A percentile compares a stretch with the other conserved stretches of the same genome.
Evolutionary conservation across 768 basidiomycete species (phyloP).

Genomic region (Paxillus involutus): DNA sequence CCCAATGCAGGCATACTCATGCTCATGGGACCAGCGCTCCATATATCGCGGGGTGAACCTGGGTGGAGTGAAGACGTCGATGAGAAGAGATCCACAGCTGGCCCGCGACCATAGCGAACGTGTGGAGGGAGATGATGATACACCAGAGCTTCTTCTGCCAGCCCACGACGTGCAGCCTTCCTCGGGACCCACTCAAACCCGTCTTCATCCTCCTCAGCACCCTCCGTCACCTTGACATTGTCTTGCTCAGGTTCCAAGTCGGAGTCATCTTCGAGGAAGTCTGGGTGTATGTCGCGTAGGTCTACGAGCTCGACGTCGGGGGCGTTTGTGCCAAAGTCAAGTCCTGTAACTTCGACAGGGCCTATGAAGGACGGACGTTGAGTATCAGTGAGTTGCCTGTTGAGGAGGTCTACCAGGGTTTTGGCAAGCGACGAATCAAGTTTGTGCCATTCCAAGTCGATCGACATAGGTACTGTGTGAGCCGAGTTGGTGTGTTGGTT

Average conservation of each 20-base stretch:
- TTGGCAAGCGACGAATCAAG: conserved; percentile 73
- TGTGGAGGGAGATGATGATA: conserved; percentile 76
- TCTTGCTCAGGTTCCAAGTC: conserved; percentile 34
- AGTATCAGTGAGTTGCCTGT: conserved; percentile 69
- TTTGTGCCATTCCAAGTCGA: conserved; percentile 92
- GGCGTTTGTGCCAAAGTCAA: conserved; percentile 81
- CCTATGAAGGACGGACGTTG: conserved; percentile 93
- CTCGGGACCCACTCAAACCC: conserved; percentile 83
- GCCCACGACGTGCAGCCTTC: conserved; percentile 53
- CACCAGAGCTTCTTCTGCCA: conserved; percentile 50
- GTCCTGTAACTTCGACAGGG: conserved; percentile 79
- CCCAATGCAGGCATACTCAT: conserved; percentile 39
- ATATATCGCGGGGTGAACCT: conserved; percentile 42
- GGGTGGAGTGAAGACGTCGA: conserved; percentile 48
- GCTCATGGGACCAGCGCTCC: conserved; percentile 31
- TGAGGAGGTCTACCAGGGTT: conserved; percentile 71
- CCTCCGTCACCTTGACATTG: conserved; percentile 48
- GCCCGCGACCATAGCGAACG: conserved; percentile 61
- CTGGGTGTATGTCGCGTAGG: conserved; percentile 89
- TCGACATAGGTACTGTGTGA: conserved; percentile 63
- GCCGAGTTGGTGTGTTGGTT: no score
- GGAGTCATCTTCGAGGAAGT: conserved; percentile 81
- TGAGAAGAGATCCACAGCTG: conserved; percentile 56
- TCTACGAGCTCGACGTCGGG: conserved; percentile 92
- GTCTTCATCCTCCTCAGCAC: conserved; percentile 65